Base-by-base conservation (phyloP, 129 eudicot species). In the Tagetes erecta region DNA sequence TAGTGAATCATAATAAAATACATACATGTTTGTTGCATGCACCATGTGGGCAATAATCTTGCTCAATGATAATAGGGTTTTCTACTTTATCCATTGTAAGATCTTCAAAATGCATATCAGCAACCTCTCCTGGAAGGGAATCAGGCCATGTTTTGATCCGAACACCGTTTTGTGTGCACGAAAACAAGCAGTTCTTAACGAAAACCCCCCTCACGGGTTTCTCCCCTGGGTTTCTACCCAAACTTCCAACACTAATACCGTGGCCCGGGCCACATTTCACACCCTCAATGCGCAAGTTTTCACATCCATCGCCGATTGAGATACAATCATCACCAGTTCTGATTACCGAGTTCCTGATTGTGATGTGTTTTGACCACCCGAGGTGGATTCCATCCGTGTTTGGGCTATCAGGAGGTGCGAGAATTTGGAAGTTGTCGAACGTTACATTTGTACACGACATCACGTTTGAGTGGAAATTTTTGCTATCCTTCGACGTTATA, bases 191-290 rank as follows among this genome's bases (percentile, higher is more conserved):
- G 10, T 87, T 85, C 63, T 38, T 75, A 11, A 90, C 91, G 4
- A 0, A 58, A 10, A 90, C 63, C 0, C 91, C 90, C 0, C 6
- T 13, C 63, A 87, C 91, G 1, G 82, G 82, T 12, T 85, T 75
- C 71, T 90, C 96, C 0, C 58, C 74, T 0, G 49, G 3, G 59
- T 68, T 67, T 40, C 63, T 85, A 0, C 96, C 96, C 34, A 90
- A 87, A 27, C 96, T 90, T 55, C 96, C 96, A 0, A 90, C 78
- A 45, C 89, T 83, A 47, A 90, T 85, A 11, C 96, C 93, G 57
- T 90, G 96, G 20, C 96, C 96, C 3, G 93, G 96, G 10, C 93
- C 93, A 14, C 96, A 90, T 12, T 67, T 68, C 41, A 87, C 90
- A 3, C 80, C 77, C 27, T 77, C 69, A 2, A 90, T 76, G 34